Evolutionary conservation across 768 basidiomycete species (phyloP), one percentile per base, ranked within the genome.

Genomic region (Boletus fagicola): DNA sequence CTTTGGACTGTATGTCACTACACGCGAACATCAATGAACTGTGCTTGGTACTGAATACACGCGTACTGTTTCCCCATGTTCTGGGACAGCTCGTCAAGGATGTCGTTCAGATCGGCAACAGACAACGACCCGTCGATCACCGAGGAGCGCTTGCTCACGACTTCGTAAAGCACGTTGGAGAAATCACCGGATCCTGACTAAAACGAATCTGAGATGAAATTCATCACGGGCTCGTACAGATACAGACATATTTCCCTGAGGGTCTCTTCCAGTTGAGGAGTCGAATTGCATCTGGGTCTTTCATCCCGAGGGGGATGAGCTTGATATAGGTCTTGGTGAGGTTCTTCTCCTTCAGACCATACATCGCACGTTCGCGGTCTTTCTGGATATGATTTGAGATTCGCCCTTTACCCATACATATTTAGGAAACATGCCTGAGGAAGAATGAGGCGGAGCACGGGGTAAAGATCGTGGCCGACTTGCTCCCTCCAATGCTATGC

Each of bases 311-410:
- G 1, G 91, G 92, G 36, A 98, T 89, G 3, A 95, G 80, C 59
- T 89, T 87, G 75, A 96, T 92, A 69, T 95, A 97, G 11, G 84
- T 85, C 72, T 94, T 98, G 5, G 94, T 95, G 3, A 99, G 76
- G 68, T 90, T 91, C 75, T 90, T 90, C 76, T 99, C 97, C 70
- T 99, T 99, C 62, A 97, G 73, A 15, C 94, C 92, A 71, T 98
- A 99, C 0, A 94, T 87, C 0, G 92, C 83, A 52, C 97, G 85
- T 60, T 98, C 93, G 35, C 88, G 82, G 70, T 98, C 97, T 83
- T 97, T 92, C 94, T 98, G 70, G 22, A 56, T 15, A 49, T 49
- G 31, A 2, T 35, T 50, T 67, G 51, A 60, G 53, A 38, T 35
- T 15, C 15, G 30, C 1, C 3, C 24, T 35, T 16, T 39, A 11